phyloP scores from a whole-genome alignment of 352 stramenopile species.

The Phytophthora hybrid region DNA sequence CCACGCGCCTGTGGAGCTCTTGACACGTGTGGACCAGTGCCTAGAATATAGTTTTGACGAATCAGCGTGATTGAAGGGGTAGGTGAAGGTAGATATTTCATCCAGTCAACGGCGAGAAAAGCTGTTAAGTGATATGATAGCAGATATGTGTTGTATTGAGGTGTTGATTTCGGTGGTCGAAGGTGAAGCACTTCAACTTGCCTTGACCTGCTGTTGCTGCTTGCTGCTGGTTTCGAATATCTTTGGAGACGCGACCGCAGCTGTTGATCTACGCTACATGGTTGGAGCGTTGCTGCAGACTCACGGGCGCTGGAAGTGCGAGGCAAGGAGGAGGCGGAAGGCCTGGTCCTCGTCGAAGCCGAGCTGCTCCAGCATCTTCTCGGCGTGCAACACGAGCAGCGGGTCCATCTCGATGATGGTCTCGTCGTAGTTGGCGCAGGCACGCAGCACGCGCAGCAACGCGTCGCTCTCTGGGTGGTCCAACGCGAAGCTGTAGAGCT shows the following conservation, averaged over 20 bases:
- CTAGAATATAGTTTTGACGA: conserved; percentile 11
- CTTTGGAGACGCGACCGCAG: neutral
- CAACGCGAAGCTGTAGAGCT: conserved; percentile 50
- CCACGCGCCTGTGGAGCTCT: neutral
- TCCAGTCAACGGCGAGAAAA: conserved; percentile 1
- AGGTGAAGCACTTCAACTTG: conserved; percentile 20
- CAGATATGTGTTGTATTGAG: neutral
- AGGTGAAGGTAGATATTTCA: neutral
- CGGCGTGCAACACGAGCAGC: conserved; percentile 52
- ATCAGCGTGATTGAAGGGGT: neutral
- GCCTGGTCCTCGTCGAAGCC: conserved; percentile 60
- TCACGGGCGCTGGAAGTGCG: conserved; percentile 43
- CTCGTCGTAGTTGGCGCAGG: conserved; percentile 78
- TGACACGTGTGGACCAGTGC: conserved; percentile 27
- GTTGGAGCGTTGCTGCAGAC: neutral
- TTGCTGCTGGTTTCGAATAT: neutral
- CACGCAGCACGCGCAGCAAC: conserved; percentile 64
- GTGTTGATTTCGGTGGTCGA: conserved; percentile 4
- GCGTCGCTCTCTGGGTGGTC: conserved; percentile 41
- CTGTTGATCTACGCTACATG: neutral
- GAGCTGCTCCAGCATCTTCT: conserved; percentile 59
- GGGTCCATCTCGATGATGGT: conserved; percentile 54
- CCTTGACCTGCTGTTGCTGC: neutral
- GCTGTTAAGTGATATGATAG: neutral
- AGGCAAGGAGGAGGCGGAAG: conserved; percentile 63